Percentiles rank a stretch among this genome's conserved stretches.
These are phyloP conservation scores for Ampelomyces quisqualis DNA, from an alignment of 2,329 filamentous ascomycete species.

Conservation along the genomic window DNA sequence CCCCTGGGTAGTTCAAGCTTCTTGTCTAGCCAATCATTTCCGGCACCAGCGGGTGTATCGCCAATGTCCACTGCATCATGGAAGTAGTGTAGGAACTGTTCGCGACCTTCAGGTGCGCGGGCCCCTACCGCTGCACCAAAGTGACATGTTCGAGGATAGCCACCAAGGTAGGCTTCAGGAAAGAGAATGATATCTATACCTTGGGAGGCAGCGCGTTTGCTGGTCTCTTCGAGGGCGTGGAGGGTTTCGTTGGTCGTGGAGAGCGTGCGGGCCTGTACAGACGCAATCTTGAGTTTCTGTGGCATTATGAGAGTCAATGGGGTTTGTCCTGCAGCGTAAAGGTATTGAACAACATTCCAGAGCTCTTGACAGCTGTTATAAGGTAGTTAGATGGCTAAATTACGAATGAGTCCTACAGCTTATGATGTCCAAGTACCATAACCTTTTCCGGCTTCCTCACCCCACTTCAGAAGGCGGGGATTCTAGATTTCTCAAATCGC, in stretches of 20 bases:
- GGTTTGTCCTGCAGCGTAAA: too few relatives aligned
- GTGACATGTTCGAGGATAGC: constrained; percentile 78
- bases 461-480: too few relatives aligned
- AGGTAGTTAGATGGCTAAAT: not conserved
- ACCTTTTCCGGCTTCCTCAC: too few relatives aligned
- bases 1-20: constrained; percentile 55
- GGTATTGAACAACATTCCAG: too few relatives aligned
- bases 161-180: constrained; percentile 88
- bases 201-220: constrained; percentile 61
- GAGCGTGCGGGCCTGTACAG: constrained; percentile 52
- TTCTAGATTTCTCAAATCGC: too few relatives aligned
- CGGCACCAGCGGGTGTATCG: constrained; percentile 71
- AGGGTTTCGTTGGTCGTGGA: constrained; percentile 61
- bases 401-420: too few relatives aligned
- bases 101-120: constrained; percentile 67
- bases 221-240: constrained; percentile 62
- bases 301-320: constrained; percentile 36
- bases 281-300: constrained; percentile 51
- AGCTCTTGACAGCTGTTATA: not conserved
- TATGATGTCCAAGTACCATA: too few relatives aligned
- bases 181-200: constrained; percentile 74
- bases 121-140: constrained; percentile 76
- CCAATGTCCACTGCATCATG: constrained; percentile 77
- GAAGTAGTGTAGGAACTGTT: constrained; percentile 82
- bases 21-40: constrained; percentile 68